Evolutionary conservation across 1,284 basidiomycete species (phyloP), one percentile per base, ranked within the genome.

Genomic region (Boletus sp.): DNA sequence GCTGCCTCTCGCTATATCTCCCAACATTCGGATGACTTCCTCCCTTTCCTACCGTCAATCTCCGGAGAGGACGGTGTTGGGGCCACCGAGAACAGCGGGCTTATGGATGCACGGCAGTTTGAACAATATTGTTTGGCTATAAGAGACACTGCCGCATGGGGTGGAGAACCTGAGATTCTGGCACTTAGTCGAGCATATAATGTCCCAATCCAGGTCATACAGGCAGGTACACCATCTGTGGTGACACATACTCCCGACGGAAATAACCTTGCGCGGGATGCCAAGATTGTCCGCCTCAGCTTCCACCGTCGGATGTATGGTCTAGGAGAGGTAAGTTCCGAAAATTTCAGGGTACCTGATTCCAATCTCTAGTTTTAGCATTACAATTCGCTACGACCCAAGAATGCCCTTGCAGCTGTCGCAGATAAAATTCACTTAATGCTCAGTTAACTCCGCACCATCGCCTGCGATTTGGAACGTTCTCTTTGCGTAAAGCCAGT

Each of bases 151-250:
- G 89, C 83, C 8, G 80, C 85, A 27, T 99, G 96, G 96, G 96
- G 96, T 39, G 96, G 96, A 32, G 93, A 99, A 69, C 94, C 94
- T 2, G 96, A 99, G 76, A 94, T 99, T 39, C 75, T 91, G 57
- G 96, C 96, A 0, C 73, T 99, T 9, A 87, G 88, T 58, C 77
- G 86, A 46, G 84, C 84, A n/a, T 97, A 83, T 67, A 74, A 82
- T 45, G 74, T 94, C 23, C 89, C 93, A 0, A 95, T 99, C 48
- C 87, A 97, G 66, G 89, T 99, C 46, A 77, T 98, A 16, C 96
- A 99, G 65, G 80, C 82, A 2, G 87, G 86, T 0, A 75, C 76
- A 26, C 95, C 94, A 1, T 75, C 84, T 0, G 74, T 98, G 22
- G 93, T 97, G 8, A 80, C 88, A 6, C 94, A 96, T 58, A 76